Base-by-base conservation (phyloP, 1,139 yeast genomes). In the Suhomyces choctaworum region DNA sequence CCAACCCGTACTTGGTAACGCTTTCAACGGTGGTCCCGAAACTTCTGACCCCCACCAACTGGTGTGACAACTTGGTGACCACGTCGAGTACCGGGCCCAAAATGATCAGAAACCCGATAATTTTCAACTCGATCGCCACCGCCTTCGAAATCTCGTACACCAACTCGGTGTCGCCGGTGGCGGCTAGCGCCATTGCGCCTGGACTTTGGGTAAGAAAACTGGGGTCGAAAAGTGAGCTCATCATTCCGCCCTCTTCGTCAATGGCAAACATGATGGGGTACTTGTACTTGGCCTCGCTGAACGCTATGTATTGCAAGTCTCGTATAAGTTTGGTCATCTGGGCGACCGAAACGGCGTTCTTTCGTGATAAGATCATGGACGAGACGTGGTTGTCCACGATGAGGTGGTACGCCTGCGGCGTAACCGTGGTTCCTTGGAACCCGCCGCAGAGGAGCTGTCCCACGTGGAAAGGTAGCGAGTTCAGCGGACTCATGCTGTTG, bases 31-130 rank as follows among this genome's bases (percentile, higher is more conserved):
- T 77, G 19, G 80, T 76, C 9, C 85, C 85, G 62, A 78, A 78
- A 33, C 82, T 73, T 16, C 84, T 62, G 3, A 78, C 82, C 2
- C 83, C 82, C n/a, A 78, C 71, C 37, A 78, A 58, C 46, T 78
- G 78, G 42, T 73, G 79, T 1, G 79, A 65, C 24, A 78, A 58
- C 50, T 76, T 78, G 15, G 82, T 73, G 28, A 78, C 73, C 13
- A 79, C 82, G 51, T 80, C 86, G 29, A 80, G 63, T 2, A 78
- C 83, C 0, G 87, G 87, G 1, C 85, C 86, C 48, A 80, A 60
- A 10, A 74, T 62, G 46, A 80, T 74, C 58, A 69, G 73, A 35
- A 80, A 64, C 3, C 87, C 87, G 12, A 80, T 67, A 13, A 71
- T 60, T 39, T 64, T 67, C 40, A 80, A 60, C 49, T 80, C 84